Percentiles rank a stretch among this genome's conserved stretches.
Conservation (phyloP, 2,329 filamentous ascomycete species). For the Beauveria pseudobassiana region DNA sequence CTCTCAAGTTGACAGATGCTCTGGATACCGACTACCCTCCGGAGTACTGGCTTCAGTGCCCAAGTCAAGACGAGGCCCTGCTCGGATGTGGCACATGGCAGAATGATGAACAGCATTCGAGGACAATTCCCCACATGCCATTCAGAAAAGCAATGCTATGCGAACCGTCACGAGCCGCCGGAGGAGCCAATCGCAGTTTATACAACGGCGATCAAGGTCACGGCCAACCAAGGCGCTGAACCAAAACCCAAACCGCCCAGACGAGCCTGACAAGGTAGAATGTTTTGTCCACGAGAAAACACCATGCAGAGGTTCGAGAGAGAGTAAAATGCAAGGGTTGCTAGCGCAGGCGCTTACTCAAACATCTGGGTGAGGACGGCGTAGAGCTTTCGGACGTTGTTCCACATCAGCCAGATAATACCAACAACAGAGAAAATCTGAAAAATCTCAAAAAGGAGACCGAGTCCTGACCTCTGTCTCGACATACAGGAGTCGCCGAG, state of each 20-base stretch:
- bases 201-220: neutral
- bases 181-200: neutral
- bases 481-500: slow-evolving; percentile 39
- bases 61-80: neutral
- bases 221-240: neutral
- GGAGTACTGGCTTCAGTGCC: neutral
- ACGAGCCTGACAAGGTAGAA: neutral
- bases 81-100: slow-evolving; percentile 1
- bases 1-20: neutral
- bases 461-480: slow-evolving; percentile 52
- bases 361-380: slow-evolving; percentile 1
- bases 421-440: slow-evolving; percentile 46
- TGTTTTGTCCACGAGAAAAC: neutral
- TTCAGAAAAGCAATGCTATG: neutral
- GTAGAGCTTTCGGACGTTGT: slow-evolving; percentile 26
- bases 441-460: slow-evolving; percentile 46
- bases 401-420: slow-evolving; percentile 34
- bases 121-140: neutral
- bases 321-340: neutral
- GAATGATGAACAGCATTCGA: neutral
- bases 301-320: neutral
- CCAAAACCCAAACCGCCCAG: neutral
- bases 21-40: too few relatives aligned
- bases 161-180: neutral
- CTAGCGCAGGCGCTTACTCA: neutral